Conservation (phyloP, 257 asterid genomes). For the Primulina eburnea region DNA sequence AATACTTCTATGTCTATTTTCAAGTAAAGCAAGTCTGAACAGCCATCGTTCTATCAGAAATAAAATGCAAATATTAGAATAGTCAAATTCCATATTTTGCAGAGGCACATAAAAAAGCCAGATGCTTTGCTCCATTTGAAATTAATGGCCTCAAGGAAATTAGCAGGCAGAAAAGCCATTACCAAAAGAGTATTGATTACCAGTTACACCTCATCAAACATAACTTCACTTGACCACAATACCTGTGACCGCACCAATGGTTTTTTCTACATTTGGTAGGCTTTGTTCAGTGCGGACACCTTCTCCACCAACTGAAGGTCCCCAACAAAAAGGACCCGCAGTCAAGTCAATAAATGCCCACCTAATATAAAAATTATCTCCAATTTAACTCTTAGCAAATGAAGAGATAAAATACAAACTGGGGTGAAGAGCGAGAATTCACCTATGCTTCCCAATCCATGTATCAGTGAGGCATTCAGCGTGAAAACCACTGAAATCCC, state of each 20-base stretch:
- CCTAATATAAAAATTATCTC: conserved; percentile 44
- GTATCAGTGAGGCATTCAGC: conserved; percentile 92
- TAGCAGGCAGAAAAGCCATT: conserved; percentile 11
- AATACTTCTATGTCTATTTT: neutral
- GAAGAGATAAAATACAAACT: neutral
- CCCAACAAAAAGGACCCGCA: conserved; percentile 98
- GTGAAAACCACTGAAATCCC: conserved; percentile 70
- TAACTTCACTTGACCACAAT: conserved; percentile 20
- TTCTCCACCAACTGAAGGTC: conserved; percentile 99
- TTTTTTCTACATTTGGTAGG: conserved; percentile 87
- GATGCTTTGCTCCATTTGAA: conserved; percentile 8
- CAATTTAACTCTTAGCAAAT: conserved; percentile 12
- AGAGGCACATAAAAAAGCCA: conserved; percentile 8
- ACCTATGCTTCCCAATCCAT: conserved; percentile 93
- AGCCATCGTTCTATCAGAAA: conserved; percentile 13
- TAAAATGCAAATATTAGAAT: conserved; percentile 3
- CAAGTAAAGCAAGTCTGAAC: conserved; percentile 8
- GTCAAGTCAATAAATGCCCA: conserved; percentile 96
- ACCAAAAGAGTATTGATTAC: conserved; percentile 16
- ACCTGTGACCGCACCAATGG: conserved; percentile 95
- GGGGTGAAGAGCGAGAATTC: conserved; percentile 6
- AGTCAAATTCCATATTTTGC: conserved; percentile 12
- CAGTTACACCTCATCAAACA: conserved; percentile 18
- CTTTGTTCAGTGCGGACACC: conserved; percentile 96
- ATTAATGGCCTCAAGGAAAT: conserved; percentile 19